Base-by-base conservation (phyloP, 2,329 filamentous ascomycete genomes). In the Colletotrichum destructivum region DNA sequence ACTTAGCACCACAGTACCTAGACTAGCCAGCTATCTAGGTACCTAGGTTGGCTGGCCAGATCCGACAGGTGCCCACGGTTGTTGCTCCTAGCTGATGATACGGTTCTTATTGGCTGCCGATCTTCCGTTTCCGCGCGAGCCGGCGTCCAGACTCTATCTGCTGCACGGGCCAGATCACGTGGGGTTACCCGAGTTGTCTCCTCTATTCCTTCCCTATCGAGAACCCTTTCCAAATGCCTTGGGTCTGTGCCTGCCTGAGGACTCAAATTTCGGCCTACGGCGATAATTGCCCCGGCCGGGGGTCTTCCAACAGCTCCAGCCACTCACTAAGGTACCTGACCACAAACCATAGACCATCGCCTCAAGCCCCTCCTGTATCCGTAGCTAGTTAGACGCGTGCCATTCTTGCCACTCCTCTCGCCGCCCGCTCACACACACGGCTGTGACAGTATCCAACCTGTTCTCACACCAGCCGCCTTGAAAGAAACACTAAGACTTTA, bases 131-230 rank as follows among this genome's bases (percentile, higher is more conserved):
- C 64, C 64, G 42, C n/a, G 51, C 15, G 51, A 59, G 55, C 57
- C 69, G 57, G 42, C 23, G 46, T 21, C 52, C 51, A 63, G 15
- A 35, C 35, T 38, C 35, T 38, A 38, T 11, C 35, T 31, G 40
- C 21, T 11, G 65, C 59, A 69, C 65, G 47, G 65, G 54, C 26
- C 65, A 21, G 12, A 63, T 71, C 69, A 71, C 69, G 69, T 71
- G 69, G 65, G 13, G 16, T 38, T 38, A 38, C 35, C 40, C 7
- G 21, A 40, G 26, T 35, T 47, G n/a, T 26, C 31, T 35, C 13
- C 21, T n/a, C 23, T 26, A 26, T 40, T 21, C 47, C 11, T 49
- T 35, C 40, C 21, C 31, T 35, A 35, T 51, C n/a, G 18, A 44
- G 35, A 13, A 35, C 44, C 59, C n/a, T 51, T 9, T 5, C n/a